phyloP scores from a whole-genome alignment of 441 rosid species.

The Melastoma candidum region DNA sequence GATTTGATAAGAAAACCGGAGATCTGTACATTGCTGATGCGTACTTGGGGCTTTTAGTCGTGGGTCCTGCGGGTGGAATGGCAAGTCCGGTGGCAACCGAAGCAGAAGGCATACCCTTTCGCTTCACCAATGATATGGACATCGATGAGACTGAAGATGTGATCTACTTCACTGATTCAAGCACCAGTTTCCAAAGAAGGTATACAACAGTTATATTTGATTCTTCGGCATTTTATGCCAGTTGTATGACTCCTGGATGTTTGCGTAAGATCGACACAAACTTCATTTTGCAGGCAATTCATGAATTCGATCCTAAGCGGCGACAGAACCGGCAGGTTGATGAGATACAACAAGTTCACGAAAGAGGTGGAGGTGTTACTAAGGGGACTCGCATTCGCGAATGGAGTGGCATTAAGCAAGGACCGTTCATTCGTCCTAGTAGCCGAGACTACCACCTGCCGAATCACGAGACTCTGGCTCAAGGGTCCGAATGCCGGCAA shows the following conservation, averaged over 20 bases:
- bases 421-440: constrained; percentile 29
- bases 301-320: constrained; percentile 29
- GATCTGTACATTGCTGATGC: constrained; percentile 50
- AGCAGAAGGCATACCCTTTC: constrained; percentile 21
- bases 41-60: constrained; percentile 43
- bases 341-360: constrained; percentile 34
- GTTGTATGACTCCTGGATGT: too few relatives aligned
- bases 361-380: constrained; percentile 28
- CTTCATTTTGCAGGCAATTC: constrained; percentile 29
- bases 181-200: too few relatives aligned
- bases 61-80: constrained; percentile 46
- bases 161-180: too few relatives aligned
- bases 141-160: constrained; percentile 46
- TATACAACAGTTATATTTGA: too few relatives aligned
- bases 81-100: constrained; percentile 36
- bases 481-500: constrained; percentile 26
- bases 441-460: constrained; percentile 35
- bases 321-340: constrained; percentile 44
- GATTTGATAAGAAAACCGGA: constrained; percentile 24
- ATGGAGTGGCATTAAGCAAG: constrained; percentile 33
- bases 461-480: constrained; percentile 40
- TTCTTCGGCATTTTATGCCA: too few relatives aligned
- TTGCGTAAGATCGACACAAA: too few relatives aligned
- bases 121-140: constrained; percentile 25
- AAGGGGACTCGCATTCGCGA: constrained; percentile 32